phyloP scores from a whole-genome alignment of 1,284 basidiomycete genomes.

The Trichosporon sp. region DNA sequence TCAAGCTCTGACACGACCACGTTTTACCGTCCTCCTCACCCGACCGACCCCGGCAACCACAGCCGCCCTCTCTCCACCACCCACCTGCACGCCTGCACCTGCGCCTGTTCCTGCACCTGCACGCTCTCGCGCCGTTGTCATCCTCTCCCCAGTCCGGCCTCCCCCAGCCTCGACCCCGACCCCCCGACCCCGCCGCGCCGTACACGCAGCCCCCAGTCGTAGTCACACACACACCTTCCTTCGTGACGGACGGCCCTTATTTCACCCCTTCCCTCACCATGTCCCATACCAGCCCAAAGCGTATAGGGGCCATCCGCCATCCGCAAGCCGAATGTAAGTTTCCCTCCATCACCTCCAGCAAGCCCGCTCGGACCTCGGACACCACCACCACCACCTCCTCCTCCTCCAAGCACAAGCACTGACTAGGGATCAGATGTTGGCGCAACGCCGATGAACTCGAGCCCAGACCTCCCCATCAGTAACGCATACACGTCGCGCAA shows the following conservation, averaged over 20 bases:
- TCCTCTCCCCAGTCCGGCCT: neutral
- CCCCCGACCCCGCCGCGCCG: neutral
- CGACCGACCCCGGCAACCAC: neutral
- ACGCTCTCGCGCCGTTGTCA: neutral
- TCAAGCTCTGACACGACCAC: neutral
- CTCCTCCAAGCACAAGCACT: constrained; percentile 5
- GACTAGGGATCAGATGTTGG: constrained; percentile 40
- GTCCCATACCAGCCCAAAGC: constrained; percentile 42
- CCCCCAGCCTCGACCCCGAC: neutral
- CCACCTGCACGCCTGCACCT: neutral
- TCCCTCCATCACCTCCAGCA: neutral
- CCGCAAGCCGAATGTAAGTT: constrained; percentile 46
- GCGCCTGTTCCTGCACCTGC: neutral
- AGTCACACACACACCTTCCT: neutral
- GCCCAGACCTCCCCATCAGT: constrained; percentile 23
- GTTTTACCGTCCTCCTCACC: neutral
- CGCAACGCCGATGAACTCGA: constrained; percentile 40
- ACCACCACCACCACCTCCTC: neutral
- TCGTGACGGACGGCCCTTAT: neutral
- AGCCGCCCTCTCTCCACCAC: neutral
- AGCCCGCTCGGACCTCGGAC: neutral
- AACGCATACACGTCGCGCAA: constrained; percentile 38
- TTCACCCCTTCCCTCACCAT: constrained; percentile 13
- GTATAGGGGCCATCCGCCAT: constrained; percentile 42
- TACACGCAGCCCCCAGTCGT: neutral